These are phyloP conservation scores for Alternaria rosae DNA, from an alignment of 2,329 filamentous ascomycete species.

Conservation along the genomic window DNA sequence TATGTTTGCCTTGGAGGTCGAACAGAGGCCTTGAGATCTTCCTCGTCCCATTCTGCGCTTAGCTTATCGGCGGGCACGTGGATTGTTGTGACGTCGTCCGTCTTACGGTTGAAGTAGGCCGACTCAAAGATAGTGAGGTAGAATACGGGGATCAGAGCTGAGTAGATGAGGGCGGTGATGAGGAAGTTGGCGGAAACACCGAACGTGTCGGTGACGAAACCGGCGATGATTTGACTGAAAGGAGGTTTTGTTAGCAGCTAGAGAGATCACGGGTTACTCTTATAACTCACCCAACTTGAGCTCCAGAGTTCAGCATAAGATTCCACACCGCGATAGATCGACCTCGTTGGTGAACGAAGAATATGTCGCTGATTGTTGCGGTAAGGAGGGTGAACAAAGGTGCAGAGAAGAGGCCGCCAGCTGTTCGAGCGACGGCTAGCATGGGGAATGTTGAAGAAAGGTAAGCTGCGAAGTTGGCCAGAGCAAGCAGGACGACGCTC, in stretches of 20 bases:
- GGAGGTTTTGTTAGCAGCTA: neutral
- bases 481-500: constrained; percentile 16
- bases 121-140: constrained; percentile 22
- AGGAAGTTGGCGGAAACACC: constrained; percentile 18
- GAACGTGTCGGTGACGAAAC: constrained; percentile 18
- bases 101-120: constrained; percentile 15
- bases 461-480: constrained; percentile 13
- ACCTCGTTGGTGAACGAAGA: constrained; percentile 22
- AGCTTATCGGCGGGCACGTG: constrained; percentile 10
- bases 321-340: constrained; percentile 22
- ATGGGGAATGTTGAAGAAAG: constrained; percentile 17
- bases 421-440: constrained; percentile 15
- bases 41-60: constrained; percentile 13
- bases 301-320: constrained; percentile 18
- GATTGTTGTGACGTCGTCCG: constrained; percentile 3
- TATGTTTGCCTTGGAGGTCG: constrained; percentile 8
- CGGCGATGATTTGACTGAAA: constrained; percentile 6
- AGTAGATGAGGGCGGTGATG: constrained; percentile 16
- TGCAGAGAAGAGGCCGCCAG: constrained; percentile 18
- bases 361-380: constrained; percentile 21
- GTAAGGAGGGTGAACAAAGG: constrained; percentile 20
- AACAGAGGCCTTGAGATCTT: constrained; percentile 9
- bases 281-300: constrained; percentile 18
- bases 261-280: neutral
- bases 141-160: constrained; percentile 10